These are phyloP conservation scores for Gossypium arboreum DNA, from an alignment of 345 rosid species.

Conservation along the genomic window DNA sequence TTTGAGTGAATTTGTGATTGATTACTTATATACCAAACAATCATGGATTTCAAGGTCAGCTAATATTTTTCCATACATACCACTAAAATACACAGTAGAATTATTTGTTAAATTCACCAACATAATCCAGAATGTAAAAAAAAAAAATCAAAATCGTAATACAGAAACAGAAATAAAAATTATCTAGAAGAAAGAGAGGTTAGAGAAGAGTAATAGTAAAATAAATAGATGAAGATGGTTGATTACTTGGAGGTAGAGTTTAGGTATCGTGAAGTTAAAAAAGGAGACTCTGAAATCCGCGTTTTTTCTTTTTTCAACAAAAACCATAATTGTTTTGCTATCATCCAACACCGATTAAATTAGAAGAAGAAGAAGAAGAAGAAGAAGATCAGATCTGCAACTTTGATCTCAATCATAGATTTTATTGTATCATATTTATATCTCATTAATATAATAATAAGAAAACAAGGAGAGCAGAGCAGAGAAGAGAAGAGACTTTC, in stretches of 20 bases:
- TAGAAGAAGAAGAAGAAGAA: background rate
- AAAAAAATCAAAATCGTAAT: no score
- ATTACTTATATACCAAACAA: no score
- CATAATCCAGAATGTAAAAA: no score
- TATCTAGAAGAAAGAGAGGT: no score
- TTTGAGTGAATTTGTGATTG: no score
- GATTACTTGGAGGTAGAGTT: background rate
- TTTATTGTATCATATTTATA: background rate
- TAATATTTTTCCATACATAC: no score
- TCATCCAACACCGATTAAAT: background rate
- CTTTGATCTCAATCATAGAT: background rate
- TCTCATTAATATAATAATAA: background rate
- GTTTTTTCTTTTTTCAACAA: background rate
- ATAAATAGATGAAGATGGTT: background rate
- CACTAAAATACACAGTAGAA: no score
- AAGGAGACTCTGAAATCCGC: background rate
- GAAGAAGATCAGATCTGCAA: conserved; percentile 3
- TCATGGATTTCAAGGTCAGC: no score
- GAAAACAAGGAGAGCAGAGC: no score
- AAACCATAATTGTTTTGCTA: background rate
- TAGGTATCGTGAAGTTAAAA: conserved; percentile 6
- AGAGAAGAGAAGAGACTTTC: background rate
- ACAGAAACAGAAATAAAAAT: no score
- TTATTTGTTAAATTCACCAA: no score
- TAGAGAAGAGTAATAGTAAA: background rate